Evolutionary conservation across 2,329 filamentous ascomycete genomes (phyloP), one percentile per base, ranked within the genome.

Genomic region (Pseudonectria foliicola): DNA sequence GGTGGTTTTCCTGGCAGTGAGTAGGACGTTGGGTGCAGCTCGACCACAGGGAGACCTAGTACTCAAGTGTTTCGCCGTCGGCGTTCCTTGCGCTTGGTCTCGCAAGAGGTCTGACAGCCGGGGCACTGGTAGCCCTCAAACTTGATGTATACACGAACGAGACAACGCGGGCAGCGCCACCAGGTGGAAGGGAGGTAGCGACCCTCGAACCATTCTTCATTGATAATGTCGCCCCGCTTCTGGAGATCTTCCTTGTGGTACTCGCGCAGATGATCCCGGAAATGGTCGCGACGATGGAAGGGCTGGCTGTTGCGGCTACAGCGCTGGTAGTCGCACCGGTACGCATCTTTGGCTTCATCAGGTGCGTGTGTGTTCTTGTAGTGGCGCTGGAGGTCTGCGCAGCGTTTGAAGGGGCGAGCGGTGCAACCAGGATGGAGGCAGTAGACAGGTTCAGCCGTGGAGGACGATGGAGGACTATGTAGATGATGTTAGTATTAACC

Each of bases 161-260:
- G 63, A 47, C 73, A 77, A 39, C 67, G 66, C 32, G 62, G 59
- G 54, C 73, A 77, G 25, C 73, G 64, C 70, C 71, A 77, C 71
- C 71, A 76, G 3, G 46, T 54, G 3, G 39, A 39, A 14, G 60
- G 53, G 23, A 67, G 48, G 34, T 60, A 57, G 38, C 67, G 61
- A 30, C 50, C 56, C 8, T 60, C 49, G 29, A 63, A 47, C 64
- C 63, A 68, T 41, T 57, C 59, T 25, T 58, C 55, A 27, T 54
- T 50, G 37, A 55, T 42, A 32, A 53, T 46, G 14, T 53, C 53
- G 18, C 66, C 64, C 13, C 69, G 66, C 57, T 69, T 69, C 45
- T 62, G 58, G 24, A 74, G 63, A 40, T 75, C 71, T 48, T 78
- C 74, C 35, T 61, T 61, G 60, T 78, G 74, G 42, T 61, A 73